Evolutionary conservation across 2,329 filamentous ascomycete genomes (phyloP).

Genomic region (Alternaria arborescens): DNA sequence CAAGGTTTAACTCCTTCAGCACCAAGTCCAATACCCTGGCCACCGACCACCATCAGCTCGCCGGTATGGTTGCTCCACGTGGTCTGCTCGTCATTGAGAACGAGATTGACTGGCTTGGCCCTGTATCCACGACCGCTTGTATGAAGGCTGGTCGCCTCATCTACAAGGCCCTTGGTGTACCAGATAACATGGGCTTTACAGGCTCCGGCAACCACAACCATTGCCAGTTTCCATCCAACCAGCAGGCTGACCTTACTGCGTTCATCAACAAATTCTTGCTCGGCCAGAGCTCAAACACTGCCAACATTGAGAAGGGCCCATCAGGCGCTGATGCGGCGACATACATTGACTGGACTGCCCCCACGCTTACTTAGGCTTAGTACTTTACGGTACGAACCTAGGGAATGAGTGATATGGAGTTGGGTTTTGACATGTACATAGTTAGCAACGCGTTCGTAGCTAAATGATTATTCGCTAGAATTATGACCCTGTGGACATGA

Average conservation of each 20-base stretch:
- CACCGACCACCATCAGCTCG: slow-evolving; percentile 67
- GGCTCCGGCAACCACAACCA: slow-evolving; percentile 64
- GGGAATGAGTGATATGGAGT: not conserved
- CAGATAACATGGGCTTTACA: slow-evolving; percentile 66
- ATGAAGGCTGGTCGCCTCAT: slow-evolving; percentile 65
- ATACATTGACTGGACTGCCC: slow-evolving; percentile 51
- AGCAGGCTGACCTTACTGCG: slow-evolving; percentile 61
- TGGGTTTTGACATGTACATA: slow-evolving; percentile 24
- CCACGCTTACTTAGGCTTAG: slow-evolving; percentile 42
- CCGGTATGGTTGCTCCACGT: slow-evolving; percentile 64
- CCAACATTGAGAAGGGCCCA: slow-evolving; percentile 46
- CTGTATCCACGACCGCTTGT: slow-evolving; percentile 64
- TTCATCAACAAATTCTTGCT: slow-evolving; percentile 65
- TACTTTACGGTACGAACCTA: not conserved
- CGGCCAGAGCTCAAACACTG: slow-evolving; percentile 38
- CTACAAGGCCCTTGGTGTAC: slow-evolving; percentile 63
- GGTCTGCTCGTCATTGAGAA: slow-evolving; percentile 67
- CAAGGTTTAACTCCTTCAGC: slow-evolving; percentile 62
- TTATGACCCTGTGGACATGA: not conserved
- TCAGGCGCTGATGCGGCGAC: slow-evolving; percentile 40
- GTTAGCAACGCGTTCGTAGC: not conserved
- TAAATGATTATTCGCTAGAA: slow-evolving; percentile 5
- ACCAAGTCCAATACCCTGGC: slow-evolving; percentile 58
- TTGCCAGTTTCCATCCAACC: slow-evolving; percentile 64
- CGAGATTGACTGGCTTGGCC: slow-evolving; percentile 67